Base-by-base conservation (phyloP, 495 filamentous ascomycete genomes). In the Chlorociboria aeruginascens region DNA sequence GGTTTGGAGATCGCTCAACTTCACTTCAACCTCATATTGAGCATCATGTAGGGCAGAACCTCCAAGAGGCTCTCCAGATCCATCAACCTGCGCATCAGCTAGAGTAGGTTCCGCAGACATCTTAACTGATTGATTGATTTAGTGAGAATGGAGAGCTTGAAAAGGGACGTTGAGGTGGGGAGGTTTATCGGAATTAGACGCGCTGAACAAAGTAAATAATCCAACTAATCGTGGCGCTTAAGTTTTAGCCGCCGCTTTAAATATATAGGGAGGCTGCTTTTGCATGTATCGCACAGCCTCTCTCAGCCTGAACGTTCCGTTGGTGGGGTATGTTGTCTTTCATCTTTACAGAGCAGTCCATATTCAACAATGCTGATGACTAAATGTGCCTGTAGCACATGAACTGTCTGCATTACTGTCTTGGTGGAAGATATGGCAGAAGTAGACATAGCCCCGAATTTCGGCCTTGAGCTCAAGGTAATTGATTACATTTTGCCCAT, bases 381-480 rank as follows among this genome's bases (percentile, higher is more conserved):
- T 31, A 12, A 35, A 17, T 34, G 41, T 49, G 43, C 34, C n/a
- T 48, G 11, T 34, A 33, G 34, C 51, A 25, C 50, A 45, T 53
- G 44, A 53, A 51, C 38, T 25, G 20, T 25, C 20, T 25, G 20
- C 20, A 25, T 25, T 25, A 25, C 20, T 35, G 14, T 25, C 17
- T n/a, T 37, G 43, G 48, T 54, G 28, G 31, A 40, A 45, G 65
- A 57, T 61, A 90, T 90, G 85, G 81, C 82, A 58, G 82, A 85
- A 64, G 69, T 76, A 55, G 82, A 85, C 52, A 75, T 74, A 54
- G 74, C 74, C 66, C 83, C 87, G 50, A 81, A 83, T 42, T 93
- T 96, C 61, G 89, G 89, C 63, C 77, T 82, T 45, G 87, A 93
- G 67, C 73, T 95, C 64, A 96, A 94, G 85, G 88, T 92, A 66